Evolutionary conservation across 768 basidiomycete genomes (phyloP), one percentile per base, ranked within the genome.

Genomic region (Tylopilus cervinicoccineus): DNA sequence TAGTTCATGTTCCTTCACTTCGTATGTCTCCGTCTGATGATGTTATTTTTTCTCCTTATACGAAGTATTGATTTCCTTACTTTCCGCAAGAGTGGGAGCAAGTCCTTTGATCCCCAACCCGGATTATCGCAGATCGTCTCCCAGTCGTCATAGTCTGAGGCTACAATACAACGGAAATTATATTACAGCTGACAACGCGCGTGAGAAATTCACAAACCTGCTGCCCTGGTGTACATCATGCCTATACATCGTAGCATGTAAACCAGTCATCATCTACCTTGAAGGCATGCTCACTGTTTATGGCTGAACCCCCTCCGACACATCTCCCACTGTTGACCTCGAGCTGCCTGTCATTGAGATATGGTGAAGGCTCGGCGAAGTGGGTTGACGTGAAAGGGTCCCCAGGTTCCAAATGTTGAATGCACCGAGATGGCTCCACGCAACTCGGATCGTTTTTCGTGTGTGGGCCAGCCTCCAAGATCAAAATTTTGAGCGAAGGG

Each of bases 121-220:
- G 45, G 45, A 28, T 45, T 70, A 13, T 42, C 26, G 27, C 43
- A 38, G 2, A 33, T 43, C 20, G 16, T 45, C 51, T 55, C 59
- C 67, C 63, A 68, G 33, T 61, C 64, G 52, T 68, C 67, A 46
- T 78, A 83, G 57, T 85, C 83, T 0, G 81, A 83, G 4, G 80
- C 55, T 57, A 36, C 32, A 20, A 14, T 32, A 19, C 20, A 16
- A 31, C 17, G 20, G 7, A 10, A 13, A 19, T 29, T 46, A 7
- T 33, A 23, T 1, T 16, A 37, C 19, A 17, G 45, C 39, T 28
- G 24, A 40, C 16, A 26, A n/a, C 23, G 10, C 6, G 16, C 1
- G 23, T 3, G 44, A 27, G 12, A 13, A 24, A 27, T 27, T 20
- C 24, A 11, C 43, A 19, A 19, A 45, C 44, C 44, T 28, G 44